phyloP scores from a whole-genome alignment of 176 grass and related monocot genomes.

The Zoysia pacifica region DNA sequence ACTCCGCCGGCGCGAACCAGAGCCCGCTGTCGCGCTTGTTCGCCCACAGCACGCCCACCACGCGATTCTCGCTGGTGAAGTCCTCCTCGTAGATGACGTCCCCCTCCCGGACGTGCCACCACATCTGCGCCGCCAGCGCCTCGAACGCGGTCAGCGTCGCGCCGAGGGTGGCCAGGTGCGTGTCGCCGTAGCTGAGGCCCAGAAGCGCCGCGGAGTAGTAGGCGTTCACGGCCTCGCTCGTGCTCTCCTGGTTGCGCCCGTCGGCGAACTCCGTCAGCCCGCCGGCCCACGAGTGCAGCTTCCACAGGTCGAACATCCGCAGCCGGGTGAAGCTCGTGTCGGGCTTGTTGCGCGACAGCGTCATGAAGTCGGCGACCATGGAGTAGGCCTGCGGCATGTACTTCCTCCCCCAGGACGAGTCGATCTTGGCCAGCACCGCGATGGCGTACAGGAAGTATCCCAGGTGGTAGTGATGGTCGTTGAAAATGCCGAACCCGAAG shows the following conservation, averaged over 20 bases:
- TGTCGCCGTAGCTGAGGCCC: constrained; percentile 84
- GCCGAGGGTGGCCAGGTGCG: constrained; percentile 56
- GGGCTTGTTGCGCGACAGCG: constrained; percentile 60
- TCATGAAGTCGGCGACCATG: constrained; percentile 90
- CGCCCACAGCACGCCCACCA: constrained; percentile 75
- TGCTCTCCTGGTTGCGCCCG: constrained; percentile 96
- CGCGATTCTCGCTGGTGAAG: constrained; percentile 59
- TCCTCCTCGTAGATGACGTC: constrained; percentile 77
- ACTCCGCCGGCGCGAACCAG: constrained; percentile 88
- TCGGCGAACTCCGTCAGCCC: constrained; percentile 82
- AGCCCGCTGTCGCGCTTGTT: constrained; percentile 96
- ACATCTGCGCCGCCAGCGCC: constrained; percentile 74
- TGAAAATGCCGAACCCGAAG: constrained; percentile 91
- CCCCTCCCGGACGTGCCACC: constrained; percentile 83
- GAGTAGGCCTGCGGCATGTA: constrained; percentile 85
- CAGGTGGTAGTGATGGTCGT: constrained; percentile 97
- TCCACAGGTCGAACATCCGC: constrained; percentile 85
- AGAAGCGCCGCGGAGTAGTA: constrained; percentile 81
- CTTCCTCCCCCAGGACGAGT: constrained; percentile 77
- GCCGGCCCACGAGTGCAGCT: constrained; percentile 92
- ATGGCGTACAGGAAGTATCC: constrained; percentile 97
- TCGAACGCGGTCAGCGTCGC: constrained; percentile 74
- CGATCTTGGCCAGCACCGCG: constrained; percentile 84
- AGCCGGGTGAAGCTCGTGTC: constrained; percentile 58
- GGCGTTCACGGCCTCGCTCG: constrained; percentile 83